Conservation (phyloP, 306 rosid genomes). For the Myrica gale region DNA sequence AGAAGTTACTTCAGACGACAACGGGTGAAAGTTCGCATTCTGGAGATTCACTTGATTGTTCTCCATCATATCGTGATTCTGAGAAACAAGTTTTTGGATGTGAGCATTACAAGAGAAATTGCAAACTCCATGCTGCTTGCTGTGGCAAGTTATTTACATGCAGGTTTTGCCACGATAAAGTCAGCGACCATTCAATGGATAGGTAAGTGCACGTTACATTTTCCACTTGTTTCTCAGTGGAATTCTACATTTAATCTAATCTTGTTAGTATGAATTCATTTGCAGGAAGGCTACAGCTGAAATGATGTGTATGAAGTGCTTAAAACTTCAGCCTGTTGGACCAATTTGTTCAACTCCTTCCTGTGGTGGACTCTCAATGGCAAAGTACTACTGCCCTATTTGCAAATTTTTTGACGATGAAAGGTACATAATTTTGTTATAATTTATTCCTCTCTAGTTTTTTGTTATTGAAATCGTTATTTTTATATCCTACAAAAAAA, state of each 20-base stretch:
- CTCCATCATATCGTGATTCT: slow-evolving; percentile 47
- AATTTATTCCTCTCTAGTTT: slow-evolving; percentile 8
- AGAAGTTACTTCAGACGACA: slow-evolving; percentile 54
- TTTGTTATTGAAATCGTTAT: background rate
- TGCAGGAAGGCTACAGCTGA: slow-evolving; percentile 67
- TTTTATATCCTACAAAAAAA: background rate
- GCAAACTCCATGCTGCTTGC: slow-evolving; percentile 79
- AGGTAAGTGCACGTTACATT: slow-evolving; percentile 39
- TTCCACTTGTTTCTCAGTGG: background rate
- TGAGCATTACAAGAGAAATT: slow-evolving; percentile 73
- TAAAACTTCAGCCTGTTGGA: slow-evolving; percentile 59
- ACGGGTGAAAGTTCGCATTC: slow-evolving; percentile 43
- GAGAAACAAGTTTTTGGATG: slow-evolving; percentile 58
- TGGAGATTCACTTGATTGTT: slow-evolving; percentile 43
- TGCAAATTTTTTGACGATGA: slow-evolving; percentile 82
- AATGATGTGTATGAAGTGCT: slow-evolving; percentile 75
- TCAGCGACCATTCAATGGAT: slow-evolving; percentile 79
- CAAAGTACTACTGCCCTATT: slow-evolving; percentile 61
- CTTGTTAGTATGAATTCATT: slow-evolving; percentile 1
- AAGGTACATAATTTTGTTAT: slow-evolving; percentile 39
- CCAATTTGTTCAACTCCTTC: slow-evolving; percentile 59
- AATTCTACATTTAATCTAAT: background rate
- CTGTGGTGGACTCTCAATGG: slow-evolving; percentile 65
- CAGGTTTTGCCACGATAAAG: slow-evolving; percentile 77
- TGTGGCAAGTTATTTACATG: slow-evolving; percentile 68